Base-by-base conservation (phyloP, 2,329 filamentous ascomycete genomes). In the Samsoniella hepiali region DNA sequence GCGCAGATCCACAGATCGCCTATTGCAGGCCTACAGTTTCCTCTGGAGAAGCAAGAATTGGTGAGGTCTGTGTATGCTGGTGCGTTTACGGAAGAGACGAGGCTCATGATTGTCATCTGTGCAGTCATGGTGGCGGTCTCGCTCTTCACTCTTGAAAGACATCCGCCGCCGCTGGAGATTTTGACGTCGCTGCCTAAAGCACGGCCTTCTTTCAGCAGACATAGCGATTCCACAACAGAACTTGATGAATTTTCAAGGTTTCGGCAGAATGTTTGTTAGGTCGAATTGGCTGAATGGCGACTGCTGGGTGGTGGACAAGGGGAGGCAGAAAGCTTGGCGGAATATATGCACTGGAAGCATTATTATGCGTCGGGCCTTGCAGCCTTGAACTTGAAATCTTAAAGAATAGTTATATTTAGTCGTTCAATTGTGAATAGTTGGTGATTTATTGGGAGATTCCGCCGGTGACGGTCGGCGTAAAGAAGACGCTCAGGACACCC, bases 61-160 rank as follows among this genome's bases (percentile, higher is more conserved):
- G 73, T 82, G 31, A 76, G 74, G 58, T 68, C 72, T 15, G 76
- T 79, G 8, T 83, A 83, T 62, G 76, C 80, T 0, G 70, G 67
- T 1, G 80, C 81, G 1, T 84, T 83, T 67, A 74, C 74, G 1
- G 73, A 76, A 34, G 77, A 83, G 64, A 76, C 80, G 44, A 77
- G 76, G 61, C 71, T 83, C 54, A 79, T 83, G 76, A 75, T 79
- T 53, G 73, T 77, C 32, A 68, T 80, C 17, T 77, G 78, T 38
- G 76, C 73, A 5, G 72, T 73, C 51, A 81, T 81, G 69, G 71
- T 82, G 7, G 63, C 80, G 32, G 71, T 76, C 10, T 80, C 81
- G 32, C 64, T 79, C 2, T 77, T 80, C 59, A 78, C 79, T 1
- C 74, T 81, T 61, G 79, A 84, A 68, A 73, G 71, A 42, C 69